Evolutionary conservation across 1,284 basidiomycete genomes (phyloP).

Genomic region (Phylloporus gajari): DNA sequence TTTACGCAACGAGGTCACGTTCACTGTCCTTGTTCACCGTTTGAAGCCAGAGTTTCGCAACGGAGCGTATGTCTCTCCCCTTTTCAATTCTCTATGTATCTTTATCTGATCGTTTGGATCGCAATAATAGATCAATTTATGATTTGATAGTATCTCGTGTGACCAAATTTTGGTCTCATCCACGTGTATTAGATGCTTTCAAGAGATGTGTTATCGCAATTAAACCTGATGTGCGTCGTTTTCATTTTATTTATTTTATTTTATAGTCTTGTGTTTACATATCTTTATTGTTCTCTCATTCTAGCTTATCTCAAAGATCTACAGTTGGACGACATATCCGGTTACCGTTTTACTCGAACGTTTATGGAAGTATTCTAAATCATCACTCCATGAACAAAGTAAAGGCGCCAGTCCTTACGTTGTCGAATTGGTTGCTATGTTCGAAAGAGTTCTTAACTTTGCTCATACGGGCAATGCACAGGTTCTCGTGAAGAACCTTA

Average conservation of each 20-base stretch:
- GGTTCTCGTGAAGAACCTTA: not conserved
- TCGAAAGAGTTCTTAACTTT: not conserved
- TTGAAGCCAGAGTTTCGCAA: not conserved
- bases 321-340: constrained; percentile 1
- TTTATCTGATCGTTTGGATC: too few relatives aligned
- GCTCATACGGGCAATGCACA: constrained; percentile 3
- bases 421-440: not conserved
- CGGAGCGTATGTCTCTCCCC: not conserved
- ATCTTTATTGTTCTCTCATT: not conserved
- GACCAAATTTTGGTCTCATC: not conserved
- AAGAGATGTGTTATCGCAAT: not conserved
- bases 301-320: constrained; percentile 6
- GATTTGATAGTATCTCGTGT: not conserved
- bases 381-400: too few relatives aligned
- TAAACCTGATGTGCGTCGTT: not conserved
- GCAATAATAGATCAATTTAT: too few relatives aligned
- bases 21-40: not conserved
- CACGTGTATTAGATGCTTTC: not conserved
- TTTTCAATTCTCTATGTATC: too few relatives aligned
- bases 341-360: not conserved
- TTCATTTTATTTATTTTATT: too few relatives aligned
- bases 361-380: not conserved
- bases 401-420: too few relatives aligned
- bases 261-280: too few relatives aligned
- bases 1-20: not conserved